Evolutionary conservation across 306 rosid genomes (phyloP), one percentile per base, ranked within the genome.

Genomic region (Vigna reflexopilosa): DNA sequence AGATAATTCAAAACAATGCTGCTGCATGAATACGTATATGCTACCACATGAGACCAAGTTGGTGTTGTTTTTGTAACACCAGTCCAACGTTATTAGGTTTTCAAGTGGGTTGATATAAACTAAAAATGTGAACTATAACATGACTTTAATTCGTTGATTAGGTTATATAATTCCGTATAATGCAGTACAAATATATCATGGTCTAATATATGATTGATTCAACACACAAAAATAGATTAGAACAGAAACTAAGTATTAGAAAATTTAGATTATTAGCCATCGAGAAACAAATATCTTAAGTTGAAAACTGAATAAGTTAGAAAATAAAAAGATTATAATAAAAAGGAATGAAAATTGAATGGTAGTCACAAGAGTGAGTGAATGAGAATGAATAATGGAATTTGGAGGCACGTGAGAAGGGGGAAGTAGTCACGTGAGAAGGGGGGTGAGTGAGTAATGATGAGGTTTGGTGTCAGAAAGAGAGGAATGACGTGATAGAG

Each of bases 401-500:
- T 45, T 42, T 45, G 19, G 2, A 49, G n/a, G 54, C 54, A 49
- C 54, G 54, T 49, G 54, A 49, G 54, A 48, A 16, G 0, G 54
- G 17, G 7, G 54, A 13, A 48, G 54, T 0, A 5, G 17, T 49
- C 54, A 49, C 54, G 54, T 49, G 54, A 19, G 10, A 45, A 45
- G 16, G 15, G 40, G 50, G 15, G 88, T 85, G 91, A 86, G 68
- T 22, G 72, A 70, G 82, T 78, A 26, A 78, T 78, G 82, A 78
- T 78, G 81, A 49, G 62, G 70, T 28, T 71, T 30, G 61, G 73
- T 68, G 82, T 73, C 79, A 67, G 77, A 77, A 76, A 44, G 74
- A 75, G 82, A 79, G 82, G 82, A 84, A 78, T 84, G 85, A 86
- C 85, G 85, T 81, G 84, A 85, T 72, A 44, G 64, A 69, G 64